These are phyloP conservation scores for Saccharomycopsis microspora DNA, from an alignment of 805 yeast species.

Conservation along the genomic window DNA sequence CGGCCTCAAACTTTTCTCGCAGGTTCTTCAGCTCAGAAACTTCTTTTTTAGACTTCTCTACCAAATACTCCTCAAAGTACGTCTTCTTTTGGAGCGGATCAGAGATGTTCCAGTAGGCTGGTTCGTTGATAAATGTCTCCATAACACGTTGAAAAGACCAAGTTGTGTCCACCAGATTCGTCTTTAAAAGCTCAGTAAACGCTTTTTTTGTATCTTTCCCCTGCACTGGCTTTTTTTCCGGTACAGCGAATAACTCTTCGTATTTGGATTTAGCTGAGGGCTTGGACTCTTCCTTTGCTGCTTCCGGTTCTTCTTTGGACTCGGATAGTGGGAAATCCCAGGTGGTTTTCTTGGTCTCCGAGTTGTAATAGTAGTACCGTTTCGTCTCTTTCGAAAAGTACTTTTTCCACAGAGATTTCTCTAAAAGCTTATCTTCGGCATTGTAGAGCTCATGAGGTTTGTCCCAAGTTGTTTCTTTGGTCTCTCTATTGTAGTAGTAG, in stretches of 20 bases:
- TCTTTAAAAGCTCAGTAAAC: constrained; percentile 43
- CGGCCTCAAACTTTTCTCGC: constrained; percentile 41
- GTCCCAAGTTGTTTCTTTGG: constrained; percentile 73
- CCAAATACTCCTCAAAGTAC: constrained; percentile 54
- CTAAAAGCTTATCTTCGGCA: constrained; percentile 33
- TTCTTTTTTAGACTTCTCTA: constrained; percentile 38
- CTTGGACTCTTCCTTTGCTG: neutral
- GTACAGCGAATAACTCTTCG: neutral
- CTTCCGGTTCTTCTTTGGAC: constrained; percentile 26
- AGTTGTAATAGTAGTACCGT: constrained; percentile 56
- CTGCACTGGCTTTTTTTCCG: neutral
- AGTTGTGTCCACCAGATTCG: constrained; percentile 49
- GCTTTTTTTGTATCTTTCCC: constrained; percentile 20
- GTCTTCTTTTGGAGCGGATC: constrained; percentile 51
- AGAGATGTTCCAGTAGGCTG: constrained; percentile 55
- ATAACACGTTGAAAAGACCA: constrained; percentile 69
- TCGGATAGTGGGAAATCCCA: constrained; percentile 59
- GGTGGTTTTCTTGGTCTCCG: constrained; percentile 50
- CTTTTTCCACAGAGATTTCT: constrained; percentile 42
- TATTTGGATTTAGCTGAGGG: neutral
- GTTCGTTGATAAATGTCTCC: constrained; percentile 41
- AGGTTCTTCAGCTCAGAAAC: constrained; percentile 40
- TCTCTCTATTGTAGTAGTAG: constrained; percentile 58
- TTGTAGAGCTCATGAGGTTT: constrained; percentile 47
- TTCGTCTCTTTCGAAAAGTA: constrained; percentile 43